Conservation (phyloP, 1,139 yeast genomes). For the Hansenula sp. region DNA sequence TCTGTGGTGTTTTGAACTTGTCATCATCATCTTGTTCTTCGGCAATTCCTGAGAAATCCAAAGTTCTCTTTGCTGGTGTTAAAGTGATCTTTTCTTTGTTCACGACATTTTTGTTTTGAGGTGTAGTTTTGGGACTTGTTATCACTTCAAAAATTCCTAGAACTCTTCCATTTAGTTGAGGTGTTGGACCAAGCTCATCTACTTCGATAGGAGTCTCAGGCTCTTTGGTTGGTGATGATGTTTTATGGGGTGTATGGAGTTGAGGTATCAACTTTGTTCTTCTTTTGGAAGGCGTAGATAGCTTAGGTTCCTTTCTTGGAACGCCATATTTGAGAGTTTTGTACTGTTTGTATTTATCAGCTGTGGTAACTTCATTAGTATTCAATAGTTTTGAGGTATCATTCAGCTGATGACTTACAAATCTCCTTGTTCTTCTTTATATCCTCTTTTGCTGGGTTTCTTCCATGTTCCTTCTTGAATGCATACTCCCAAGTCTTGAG, state of each 20-base stretch:
- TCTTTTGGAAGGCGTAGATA: constrained; percentile 3
- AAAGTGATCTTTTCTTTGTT: background rate
- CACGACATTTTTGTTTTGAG: constrained; percentile 4
- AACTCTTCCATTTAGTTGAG: constrained; percentile 68
- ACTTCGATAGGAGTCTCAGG: constrained; percentile 8
- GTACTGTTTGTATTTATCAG: constrained; percentile 11
- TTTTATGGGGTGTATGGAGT: constrained; percentile 19
- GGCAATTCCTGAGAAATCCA: constrained; percentile 7
- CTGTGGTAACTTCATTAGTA: background rate
- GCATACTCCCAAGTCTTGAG: constrained; percentile 64
- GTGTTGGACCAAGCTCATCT: constrained; percentile 67
- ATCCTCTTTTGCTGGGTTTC: constrained; percentile 52
- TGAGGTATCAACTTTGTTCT: constrained; percentile 4
- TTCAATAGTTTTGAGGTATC: too few species aligned
- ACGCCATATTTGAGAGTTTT: constrained; percentile 8
- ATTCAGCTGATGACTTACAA: constrained; percentile 9
- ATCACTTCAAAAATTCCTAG: constrained; percentile 60
- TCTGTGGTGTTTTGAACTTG: constrained; percentile 29
- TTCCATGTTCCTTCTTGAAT: constrained; percentile 39
- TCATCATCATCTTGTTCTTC: constrained; percentile 1
- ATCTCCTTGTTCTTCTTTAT: constrained; percentile 45
- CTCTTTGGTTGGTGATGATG: constrained; percentile 18
- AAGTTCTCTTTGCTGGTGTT: constrained; percentile 11
- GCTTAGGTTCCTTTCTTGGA: constrained; percentile 4
- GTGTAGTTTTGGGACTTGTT: constrained; percentile 13